phyloP scores from a whole-genome alignment of 345 rosid genomes.

The Gossypium australe region DNA sequence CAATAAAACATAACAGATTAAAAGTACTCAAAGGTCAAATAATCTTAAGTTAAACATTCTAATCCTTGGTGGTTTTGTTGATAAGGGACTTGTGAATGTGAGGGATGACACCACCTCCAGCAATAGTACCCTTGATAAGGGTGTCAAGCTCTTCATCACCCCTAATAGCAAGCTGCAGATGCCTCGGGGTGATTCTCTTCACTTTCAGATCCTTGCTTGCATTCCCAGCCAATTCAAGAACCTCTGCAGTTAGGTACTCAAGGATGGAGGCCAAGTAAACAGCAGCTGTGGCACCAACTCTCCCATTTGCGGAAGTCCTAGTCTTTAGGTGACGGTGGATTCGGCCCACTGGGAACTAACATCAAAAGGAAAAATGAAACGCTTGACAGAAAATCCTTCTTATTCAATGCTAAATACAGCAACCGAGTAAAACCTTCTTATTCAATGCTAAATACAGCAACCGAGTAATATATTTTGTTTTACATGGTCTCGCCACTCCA shows the following conservation, averaged over 20 bases:
- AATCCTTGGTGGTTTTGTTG: conserved; percentile 22
- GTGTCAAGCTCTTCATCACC: conserved; percentile 57
- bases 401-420: not conserved
- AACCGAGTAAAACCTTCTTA: not conserved
- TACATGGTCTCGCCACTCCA: not conserved
- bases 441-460: not conserved
- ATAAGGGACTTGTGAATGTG: conserved; percentile 26
- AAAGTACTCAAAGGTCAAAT: not conserved
- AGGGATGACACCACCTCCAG: conserved; percentile 25
- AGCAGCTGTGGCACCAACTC: conserved; percentile 76
- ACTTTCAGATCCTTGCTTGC: conserved; percentile 74
- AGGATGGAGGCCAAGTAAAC: conserved; percentile 64
- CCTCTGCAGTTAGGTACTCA: conserved; percentile 70
- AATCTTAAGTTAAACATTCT: not conserved
- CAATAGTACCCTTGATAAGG: conserved; percentile 68
- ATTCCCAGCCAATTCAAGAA: conserved; percentile 69
- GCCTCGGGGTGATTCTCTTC: conserved; percentile 63
- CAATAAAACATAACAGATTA: not conserved
- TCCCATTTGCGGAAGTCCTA: conserved; percentile 48
- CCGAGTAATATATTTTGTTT: not conserved
- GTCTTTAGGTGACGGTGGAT: conserved; percentile 65
- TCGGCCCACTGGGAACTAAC: conserved; percentile 72
- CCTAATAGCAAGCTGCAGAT: conserved; percentile 47
- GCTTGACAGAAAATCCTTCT: not conserved
- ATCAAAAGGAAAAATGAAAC: not conserved